Conservation (phyloP, 805 yeast species). For the Vanderwaltozyma yarrowii region DNA sequence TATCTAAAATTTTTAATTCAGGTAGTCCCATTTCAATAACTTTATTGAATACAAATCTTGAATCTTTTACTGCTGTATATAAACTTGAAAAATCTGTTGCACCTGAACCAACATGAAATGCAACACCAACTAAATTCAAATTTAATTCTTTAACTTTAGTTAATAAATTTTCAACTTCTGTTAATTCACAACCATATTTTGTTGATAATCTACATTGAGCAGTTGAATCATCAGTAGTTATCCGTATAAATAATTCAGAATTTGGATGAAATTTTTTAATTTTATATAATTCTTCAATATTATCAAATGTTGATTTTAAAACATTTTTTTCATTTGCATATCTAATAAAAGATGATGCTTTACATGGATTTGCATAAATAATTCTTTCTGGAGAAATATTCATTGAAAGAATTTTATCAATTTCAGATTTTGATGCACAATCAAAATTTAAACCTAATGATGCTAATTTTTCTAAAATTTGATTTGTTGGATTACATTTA, state of each 20-base stretch:
- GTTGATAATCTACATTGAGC: constrained; percentile 81
- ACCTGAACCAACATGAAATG: constrained; percentile 95
- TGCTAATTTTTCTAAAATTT: constrained; percentile 48
- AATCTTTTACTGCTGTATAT: constrained; percentile 60
- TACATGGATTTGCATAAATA: constrained; percentile 91
- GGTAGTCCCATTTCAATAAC: constrained; percentile 33
- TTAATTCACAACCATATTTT: constrained; percentile 75
- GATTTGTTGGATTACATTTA: constrained; percentile 74
- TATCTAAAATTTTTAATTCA: constrained; percentile 51
- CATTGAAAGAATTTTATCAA: constrained; percentile 48
- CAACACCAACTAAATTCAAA: constrained; percentile 69
- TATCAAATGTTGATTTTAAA: constrained; percentile 79
- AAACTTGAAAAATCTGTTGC: constrained; percentile 64
- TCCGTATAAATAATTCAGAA: constrained; percentile 64
- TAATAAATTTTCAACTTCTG: constrained; percentile 44
- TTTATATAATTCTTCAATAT: constrained; percentile 73
- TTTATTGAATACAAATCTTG: constrained; percentile 54
- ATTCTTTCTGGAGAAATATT: constrained; percentile 60
- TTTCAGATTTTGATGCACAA: constrained; percentile 86
- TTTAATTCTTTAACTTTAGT: constrained; percentile 49
- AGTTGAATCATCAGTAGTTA: constrained; percentile 79
- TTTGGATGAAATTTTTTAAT: constrained; percentile 56
- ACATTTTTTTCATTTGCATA: constrained; percentile 52
- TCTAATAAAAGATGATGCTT: constrained; percentile 71
- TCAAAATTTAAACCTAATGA: constrained; percentile 70